Conservation (phyloP, 306 rosid genomes). For the Aeschynomene evenia region DNA sequence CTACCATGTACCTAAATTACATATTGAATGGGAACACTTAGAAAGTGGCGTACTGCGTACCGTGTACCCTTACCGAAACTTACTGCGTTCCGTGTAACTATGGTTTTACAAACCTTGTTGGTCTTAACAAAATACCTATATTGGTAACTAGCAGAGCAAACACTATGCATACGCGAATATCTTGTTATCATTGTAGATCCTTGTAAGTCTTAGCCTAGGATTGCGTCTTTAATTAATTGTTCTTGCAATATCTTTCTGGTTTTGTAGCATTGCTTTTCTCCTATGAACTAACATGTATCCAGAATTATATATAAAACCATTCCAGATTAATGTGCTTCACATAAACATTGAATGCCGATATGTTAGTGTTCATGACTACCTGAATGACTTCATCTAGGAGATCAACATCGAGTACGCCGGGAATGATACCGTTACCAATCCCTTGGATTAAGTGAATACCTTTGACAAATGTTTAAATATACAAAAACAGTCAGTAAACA, state of each 20-base stretch:
- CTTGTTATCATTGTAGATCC: not conserved
- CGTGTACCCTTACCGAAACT: no score
- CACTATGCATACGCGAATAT: not conserved
- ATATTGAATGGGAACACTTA: no score
- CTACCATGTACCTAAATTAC: no score
- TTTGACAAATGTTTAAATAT: slow-evolving; percentile 15
- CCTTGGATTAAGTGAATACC: slow-evolving; percentile 82
- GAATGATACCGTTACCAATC: slow-evolving; percentile 66
- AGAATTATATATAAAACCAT: not conserved
- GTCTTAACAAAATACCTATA: not conserved
- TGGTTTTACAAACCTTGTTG: slow-evolving; percentile 13
- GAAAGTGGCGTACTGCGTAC: no score
- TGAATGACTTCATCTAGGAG: slow-evolving; percentile 63
- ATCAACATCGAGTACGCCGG: slow-evolving; percentile 51
- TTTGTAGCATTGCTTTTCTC: not conserved
- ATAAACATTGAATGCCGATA: not conserved
- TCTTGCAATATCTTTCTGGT: not conserved
- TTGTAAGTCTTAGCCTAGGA: not conserved
- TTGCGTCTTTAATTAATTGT: not conserved
- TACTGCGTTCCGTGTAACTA: no score
- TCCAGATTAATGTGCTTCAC: not conserved
- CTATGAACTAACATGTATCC: not conserved
- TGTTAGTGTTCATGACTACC: slow-evolving; percentile 33
- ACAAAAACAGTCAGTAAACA: not conserved
- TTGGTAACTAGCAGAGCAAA: not conserved